phyloP scores from a whole-genome alignment of 768 basidiomycete species.

The Piloderma croceum region DNA sequence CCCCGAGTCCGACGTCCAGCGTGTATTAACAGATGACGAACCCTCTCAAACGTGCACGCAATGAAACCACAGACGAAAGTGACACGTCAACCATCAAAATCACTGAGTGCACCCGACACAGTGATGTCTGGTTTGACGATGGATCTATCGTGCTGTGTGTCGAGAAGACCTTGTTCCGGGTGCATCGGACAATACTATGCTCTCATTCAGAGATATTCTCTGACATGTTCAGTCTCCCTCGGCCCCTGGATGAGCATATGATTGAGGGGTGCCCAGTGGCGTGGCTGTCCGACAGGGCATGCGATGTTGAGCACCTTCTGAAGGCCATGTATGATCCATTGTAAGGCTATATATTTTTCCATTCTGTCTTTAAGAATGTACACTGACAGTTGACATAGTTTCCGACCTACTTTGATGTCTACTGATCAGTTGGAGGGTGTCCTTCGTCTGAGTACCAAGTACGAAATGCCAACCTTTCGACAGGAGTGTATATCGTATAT shows the following conservation, averaged over 20 bases:
- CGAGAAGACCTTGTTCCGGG: slow-evolving; percentile 8
- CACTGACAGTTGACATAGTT: neutral
- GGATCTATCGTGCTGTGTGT: slow-evolving; percentile 8
- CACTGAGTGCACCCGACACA: no score
- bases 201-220: slow-evolving; percentile 9
- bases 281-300: slow-evolving; percentile 6
- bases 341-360: slow-evolving; percentile 1
- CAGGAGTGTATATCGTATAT: no score
- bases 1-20: no score
- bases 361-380: neutral
- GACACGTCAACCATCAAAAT: no score
- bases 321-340: slow-evolving; percentile 10
- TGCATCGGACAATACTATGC: slow-evolving; percentile 6
- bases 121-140: slow-evolving; percentile 19
- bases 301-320: slow-evolving; percentile 7
- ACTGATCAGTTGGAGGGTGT: slow-evolving; percentile 5
- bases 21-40: no score
- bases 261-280: slow-evolving; percentile 14
- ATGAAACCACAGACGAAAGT: no score
- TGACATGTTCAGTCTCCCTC: slow-evolving; percentile 12
- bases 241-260: slow-evolving; percentile 4
- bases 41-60: no score
- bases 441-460: slow-evolving; percentile 10
- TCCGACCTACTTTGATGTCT: neutral
- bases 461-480: slow-evolving; percentile 10